Conservation (phyloP, 345 rosid genomes). For the Excoecaria agallocha region DNA sequence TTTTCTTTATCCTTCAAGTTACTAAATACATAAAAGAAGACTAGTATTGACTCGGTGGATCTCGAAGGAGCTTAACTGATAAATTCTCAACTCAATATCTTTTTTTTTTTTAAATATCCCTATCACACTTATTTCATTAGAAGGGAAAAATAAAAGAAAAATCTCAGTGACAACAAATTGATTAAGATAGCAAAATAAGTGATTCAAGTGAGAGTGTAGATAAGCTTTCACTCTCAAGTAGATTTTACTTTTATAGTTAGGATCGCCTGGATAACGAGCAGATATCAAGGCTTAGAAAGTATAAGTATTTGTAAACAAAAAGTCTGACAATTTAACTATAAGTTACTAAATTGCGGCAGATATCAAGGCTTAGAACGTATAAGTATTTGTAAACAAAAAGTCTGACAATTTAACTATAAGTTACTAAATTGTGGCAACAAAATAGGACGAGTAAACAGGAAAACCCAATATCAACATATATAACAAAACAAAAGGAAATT, state of each 20-base stretch:
- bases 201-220: neutral
- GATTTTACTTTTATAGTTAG: slow-evolving; percentile 7
- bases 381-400: too few species aligned
- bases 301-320: too few species aligned
- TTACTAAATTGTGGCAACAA: neutral
- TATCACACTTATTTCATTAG: slow-evolving; percentile 3
- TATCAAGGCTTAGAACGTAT: too few species aligned
- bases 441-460: slow-evolving; percentile 5
- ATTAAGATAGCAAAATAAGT: neutral
- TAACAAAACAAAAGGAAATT: neutral
- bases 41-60: neutral
- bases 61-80: neutral
- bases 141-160: neutral
- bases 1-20: too few species aligned
- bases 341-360: neutral
- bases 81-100: slow-evolving; percentile 1
- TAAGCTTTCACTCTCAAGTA: slow-evolving; percentile 16
- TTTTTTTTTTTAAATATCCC: neutral
- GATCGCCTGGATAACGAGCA: slow-evolving; percentile 7
- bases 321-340: too few species aligned
- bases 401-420: too few species aligned
- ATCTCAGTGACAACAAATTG: neutral
- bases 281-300: neutral
- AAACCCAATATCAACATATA: neutral
- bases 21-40: too few species aligned